Base-by-base conservation (phyloP, 257 asterid species). In the Verbascum thapsus region DNA sequence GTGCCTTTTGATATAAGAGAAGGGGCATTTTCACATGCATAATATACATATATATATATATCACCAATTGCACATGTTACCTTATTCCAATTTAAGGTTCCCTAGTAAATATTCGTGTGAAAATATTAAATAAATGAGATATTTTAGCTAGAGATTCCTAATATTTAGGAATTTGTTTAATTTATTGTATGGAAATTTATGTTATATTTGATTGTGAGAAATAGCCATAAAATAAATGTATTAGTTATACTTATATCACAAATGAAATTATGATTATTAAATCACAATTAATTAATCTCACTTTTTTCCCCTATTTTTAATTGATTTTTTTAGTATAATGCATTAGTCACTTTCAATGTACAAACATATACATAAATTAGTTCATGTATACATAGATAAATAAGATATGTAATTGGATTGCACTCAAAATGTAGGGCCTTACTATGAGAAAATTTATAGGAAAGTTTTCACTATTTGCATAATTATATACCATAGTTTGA, bases 1-100 rank as follows among this genome's bases (percentile, higher is more conserved):
- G 30, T 72, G 66, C 43, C 66, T 48, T 59, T 56, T 54, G 66
- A 47, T 10, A 45, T 7, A 18, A 41, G 40, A 48, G 61, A 47
- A 73, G 26, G 53, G 63, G 26, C 64, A 23, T 0, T 17, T 61
- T 50, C 16, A 12, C 50, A 13, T 4, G 38, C 47, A 54, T 26
- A 20, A 53, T 26, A 26, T 26, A 2, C 5, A 26, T 26, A 26
- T 26, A 2, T 26, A 26, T 26, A 26, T 26, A 26, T 5, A 26
- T 26, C 2, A 26, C 61, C 44, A 55, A 34, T 26, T 42, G 23
- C 53, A 60, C 52, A 7, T 57, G 44, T 34, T 38, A 10, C 53
- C 20, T 12, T 42, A 10, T 10, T 9, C 51, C 5, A 6, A 8
- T n/a, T 42, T 40, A 39, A 58, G 53, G 23, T 13, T 43, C 15